Base-by-base conservation (phyloP, 768 basidiomycete species). In the Kwoniella newhampshirensis region DNA sequence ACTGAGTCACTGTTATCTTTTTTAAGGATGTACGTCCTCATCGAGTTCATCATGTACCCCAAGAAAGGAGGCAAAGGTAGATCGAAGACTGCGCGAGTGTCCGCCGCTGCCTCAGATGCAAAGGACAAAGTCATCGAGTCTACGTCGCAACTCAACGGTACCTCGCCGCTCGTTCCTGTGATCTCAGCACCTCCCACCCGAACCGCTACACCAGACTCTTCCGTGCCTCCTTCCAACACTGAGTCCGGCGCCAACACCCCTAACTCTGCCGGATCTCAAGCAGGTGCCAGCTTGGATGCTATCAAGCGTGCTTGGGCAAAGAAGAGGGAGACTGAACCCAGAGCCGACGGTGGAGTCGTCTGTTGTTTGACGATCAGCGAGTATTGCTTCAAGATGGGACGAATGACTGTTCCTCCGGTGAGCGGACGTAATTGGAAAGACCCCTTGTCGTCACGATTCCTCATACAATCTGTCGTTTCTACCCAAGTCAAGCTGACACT, bases 11-110 rank as follows among this genome's bases (percentile, higher is more conserved):
- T 20, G 17, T n/a, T n/a, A n/a, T n/a, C n/a, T n/a, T 37, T 27
- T 12, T 18, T 15, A 28, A 67, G 74, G 75, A 51, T 75, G 25
- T 77, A 75, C 62, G 43, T 73, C 50, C 66, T 74, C 23, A 68
- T 66, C 9, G 72, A 74, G 27, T 77, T 71, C 62, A 66, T 77
- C 54, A 70, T 75, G 21, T 73, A 74, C 56, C 75, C 75, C 32
- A 69, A 67, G 48, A 63, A 66, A 43, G 13, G 21, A 7, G 51
- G 44, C 18, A 57, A 54, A n/a, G 17, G 36, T 13, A 57, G 28
- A 50, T 49, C 55, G 3, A 47, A 51, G n/a, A 15, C 30, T 40
- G 17, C 25, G 35, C 9, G 41, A 52, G 43, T 46, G 28, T 15
- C 39, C 32, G 26, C 30, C 27, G 20, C 41, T 28, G n/a, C 39